phyloP scores from a whole-genome alignment of 164 flowering plant species.

The Nymphaea thermarum region DNA sequence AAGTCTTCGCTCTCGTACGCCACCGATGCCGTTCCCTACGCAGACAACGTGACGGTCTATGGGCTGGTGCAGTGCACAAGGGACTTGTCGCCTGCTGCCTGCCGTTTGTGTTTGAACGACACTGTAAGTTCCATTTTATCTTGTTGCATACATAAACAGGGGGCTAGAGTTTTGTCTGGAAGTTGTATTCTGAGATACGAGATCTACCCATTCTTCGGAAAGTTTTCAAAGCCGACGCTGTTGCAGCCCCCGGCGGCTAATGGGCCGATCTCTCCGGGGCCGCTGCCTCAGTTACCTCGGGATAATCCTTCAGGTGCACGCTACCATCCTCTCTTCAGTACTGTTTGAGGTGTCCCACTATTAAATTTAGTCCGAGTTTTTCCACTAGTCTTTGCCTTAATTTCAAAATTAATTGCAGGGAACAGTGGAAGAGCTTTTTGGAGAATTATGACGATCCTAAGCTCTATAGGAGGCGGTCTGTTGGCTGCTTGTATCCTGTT shows the following conservation, averaged over 20 bases:
- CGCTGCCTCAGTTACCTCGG: too few relatives aligned
- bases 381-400: too few relatives aligned
- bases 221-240: background rate
- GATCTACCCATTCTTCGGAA: slow-evolving; percentile 2
- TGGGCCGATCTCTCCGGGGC: too few relatives aligned
- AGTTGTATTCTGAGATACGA: slow-evolving; percentile 21
- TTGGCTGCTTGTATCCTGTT: too few relatives aligned
- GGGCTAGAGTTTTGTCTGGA: slow-evolving; percentile 12
- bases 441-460: too few relatives aligned
- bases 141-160: slow-evolving; percentile 8
- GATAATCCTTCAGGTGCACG: too few relatives aligned
- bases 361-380: too few relatives aligned
- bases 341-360: too few relatives aligned
- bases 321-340: too few relatives aligned
- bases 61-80: slow-evolving; percentile 30
- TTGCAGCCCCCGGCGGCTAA: background rate
- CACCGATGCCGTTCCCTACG: background rate
- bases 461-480: too few relatives aligned
- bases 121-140: slow-evolving; percentile 3
- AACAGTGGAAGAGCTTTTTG: too few relatives aligned
- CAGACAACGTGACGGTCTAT: background rate
- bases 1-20: background rate
- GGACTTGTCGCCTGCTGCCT: slow-evolving; percentile 14
- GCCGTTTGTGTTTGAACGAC: slow-evolving; percentile 15
- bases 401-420: too few relatives aligned